Evolutionary conservation across 176 grass and related monocot genomes (phyloP).

Genomic region (Musa schizocarpa): DNA sequence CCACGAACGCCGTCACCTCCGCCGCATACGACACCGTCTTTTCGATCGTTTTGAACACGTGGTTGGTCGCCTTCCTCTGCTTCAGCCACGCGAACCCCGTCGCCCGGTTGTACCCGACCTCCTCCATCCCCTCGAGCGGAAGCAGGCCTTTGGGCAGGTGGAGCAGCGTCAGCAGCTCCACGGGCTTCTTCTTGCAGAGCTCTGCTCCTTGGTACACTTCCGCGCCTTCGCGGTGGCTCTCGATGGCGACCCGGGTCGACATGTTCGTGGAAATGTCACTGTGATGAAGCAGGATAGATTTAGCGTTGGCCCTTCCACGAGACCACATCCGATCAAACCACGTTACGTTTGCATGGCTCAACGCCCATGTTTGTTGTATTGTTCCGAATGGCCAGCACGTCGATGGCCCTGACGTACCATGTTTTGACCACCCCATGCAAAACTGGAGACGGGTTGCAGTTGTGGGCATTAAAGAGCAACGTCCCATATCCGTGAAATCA

Average conservation of each 20-base stretch:
- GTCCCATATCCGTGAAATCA: too few species aligned
- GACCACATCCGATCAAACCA: too few species aligned
- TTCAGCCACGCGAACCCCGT: slow-evolving; percentile 56
- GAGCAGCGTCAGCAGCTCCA: slow-evolving; percentile 29
- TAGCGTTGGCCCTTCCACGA: too few species aligned
- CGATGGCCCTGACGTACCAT: too few species aligned
- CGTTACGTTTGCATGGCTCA: too few species aligned
- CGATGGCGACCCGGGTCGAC: slow-evolving; percentile 34
- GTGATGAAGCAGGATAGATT: too few species aligned
- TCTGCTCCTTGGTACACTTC: slow-evolving; percentile 46
- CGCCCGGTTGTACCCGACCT: slow-evolving; percentile 55
- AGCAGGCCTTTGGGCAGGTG: slow-evolving; percentile 45
- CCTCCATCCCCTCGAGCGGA: slow-evolving; percentile 39
- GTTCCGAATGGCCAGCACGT: too few species aligned
- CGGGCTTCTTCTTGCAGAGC: slow-evolving; percentile 50
- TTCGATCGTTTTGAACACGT: slow-evolving; percentile 43
- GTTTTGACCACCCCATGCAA: too few species aligned
- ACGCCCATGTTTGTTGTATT: too few species aligned
- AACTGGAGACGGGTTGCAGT: too few species aligned
- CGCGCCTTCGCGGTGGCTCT: slow-evolving; percentile 39
- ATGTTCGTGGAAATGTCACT: slow-evolving; percentile 1
- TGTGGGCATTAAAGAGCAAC: too few species aligned
- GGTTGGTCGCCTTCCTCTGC: slow-evolving; percentile 39
- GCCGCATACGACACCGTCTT: slow-evolving; percentile 39
- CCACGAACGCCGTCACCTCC: slow-evolving; percentile 59